A percentile compares a stretch with the other conserved stretches of the same genome.
These are phyloP conservation scores for Fomitopsis schrenkii DNA, from an alignment of 1,284 basidiomycete genomes.

Conservation along the genomic window DNA sequence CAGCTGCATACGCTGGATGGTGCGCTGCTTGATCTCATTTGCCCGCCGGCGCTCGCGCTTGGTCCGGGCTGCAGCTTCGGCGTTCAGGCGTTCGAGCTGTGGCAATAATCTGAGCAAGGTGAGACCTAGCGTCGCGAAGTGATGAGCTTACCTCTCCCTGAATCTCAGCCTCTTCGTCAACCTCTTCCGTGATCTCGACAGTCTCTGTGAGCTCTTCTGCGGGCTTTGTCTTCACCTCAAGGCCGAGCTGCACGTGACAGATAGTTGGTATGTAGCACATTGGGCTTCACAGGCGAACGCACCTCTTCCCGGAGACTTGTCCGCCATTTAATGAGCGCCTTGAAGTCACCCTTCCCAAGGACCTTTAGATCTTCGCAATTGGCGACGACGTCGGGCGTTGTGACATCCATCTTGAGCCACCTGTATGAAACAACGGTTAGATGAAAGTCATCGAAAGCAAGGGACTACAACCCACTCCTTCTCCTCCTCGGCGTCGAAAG, in stretches of 20 bases:
- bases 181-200: constrained; percentile 68
- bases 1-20: constrained; percentile 93
- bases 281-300: constrained; percentile 8
- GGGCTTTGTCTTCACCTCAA: constrained; percentile 74
- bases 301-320: constrained; percentile 81
- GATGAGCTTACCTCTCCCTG: constrained; percentile 67
- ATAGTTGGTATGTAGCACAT: no score
- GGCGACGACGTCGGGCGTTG: constrained; percentile 75
- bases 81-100: constrained; percentile 82
- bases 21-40: constrained; percentile 87
- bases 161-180: constrained; percentile 88
- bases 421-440: constrained; percentile 26
- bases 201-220: constrained; percentile 75
- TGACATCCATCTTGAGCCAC: constrained; percentile 72
- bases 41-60: constrained; percentile 84
- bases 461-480: constrained; percentile 52
- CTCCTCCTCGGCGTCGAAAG: constrained; percentile 83
- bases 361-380: constrained; percentile 95
- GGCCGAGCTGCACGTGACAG: constrained; percentile 37
- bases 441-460: background rate
- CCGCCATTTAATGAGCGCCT: constrained; percentile 90
- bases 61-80: constrained; percentile 68
- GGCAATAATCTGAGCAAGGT: background rate
- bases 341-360: constrained; percentile 97
- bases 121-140: background rate